phyloP scores from a whole-genome alignment of 352 stramenopile species.

The Phytophthora sp. region DNA sequence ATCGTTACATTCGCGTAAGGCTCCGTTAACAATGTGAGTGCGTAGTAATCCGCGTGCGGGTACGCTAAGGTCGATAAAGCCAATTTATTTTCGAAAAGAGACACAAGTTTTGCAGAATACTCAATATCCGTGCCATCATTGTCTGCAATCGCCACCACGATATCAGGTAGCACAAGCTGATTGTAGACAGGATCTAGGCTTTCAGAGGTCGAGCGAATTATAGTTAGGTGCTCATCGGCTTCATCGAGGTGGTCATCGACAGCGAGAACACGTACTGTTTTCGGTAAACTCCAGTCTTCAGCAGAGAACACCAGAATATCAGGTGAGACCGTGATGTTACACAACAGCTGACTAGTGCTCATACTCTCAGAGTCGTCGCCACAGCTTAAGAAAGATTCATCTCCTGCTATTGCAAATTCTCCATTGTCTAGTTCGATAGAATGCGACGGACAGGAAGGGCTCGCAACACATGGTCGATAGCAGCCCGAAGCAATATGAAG shows the following conservation, averaged over 20 bases:
- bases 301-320: slow-evolving; percentile 53
- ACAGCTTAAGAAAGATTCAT: slow-evolving; percentile 23
- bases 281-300: slow-evolving; percentile 62
- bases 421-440: slow-evolving; percentile 13
- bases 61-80: slow-evolving; percentile 19
- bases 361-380: slow-evolving; percentile 27
- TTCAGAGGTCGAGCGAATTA: slow-evolving; percentile 46
- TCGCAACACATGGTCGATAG: slow-evolving; percentile 54
- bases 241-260: slow-evolving; percentile 78
- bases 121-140: slow-evolving; percentile 59
- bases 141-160: slow-evolving; percentile 71
- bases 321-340: slow-evolving; percentile 71
- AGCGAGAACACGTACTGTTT: slow-evolving; percentile 72
- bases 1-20: slow-evolving; percentile 78
- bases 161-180: slow-evolving; percentile 57
- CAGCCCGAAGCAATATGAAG: slow-evolving; percentile 60
- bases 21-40: slow-evolving; percentile 57
- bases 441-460: slow-evolving; percentile 43
- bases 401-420: neutral
- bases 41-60: slow-evolving; percentile 43
- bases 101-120: slow-evolving; percentile 54
- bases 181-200: slow-evolving; percentile 70
- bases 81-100: slow-evolving; percentile 42
- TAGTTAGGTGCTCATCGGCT: slow-evolving; percentile 62
- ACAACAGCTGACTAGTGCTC: slow-evolving; percentile 37